Evolutionary conservation across 805 yeast genomes (phyloP), one percentile per base, ranked within the genome.

Genomic region (Saturnispora sanitii): DNA sequence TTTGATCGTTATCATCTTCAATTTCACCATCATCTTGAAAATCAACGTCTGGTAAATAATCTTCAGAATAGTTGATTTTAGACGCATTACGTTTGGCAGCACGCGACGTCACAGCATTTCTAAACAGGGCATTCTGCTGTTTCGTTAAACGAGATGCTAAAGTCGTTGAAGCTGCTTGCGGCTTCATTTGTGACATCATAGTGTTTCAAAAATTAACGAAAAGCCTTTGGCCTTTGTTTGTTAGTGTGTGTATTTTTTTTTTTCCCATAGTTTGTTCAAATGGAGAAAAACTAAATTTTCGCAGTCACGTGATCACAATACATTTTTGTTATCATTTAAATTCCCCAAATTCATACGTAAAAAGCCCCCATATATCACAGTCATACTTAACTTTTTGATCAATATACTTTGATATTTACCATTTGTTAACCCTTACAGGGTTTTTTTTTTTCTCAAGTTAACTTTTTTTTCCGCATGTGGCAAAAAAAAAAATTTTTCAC

Each of bases 161-260:
- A 23, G 88, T 81, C 1, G 94, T 79, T 17, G 85, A 68, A 42
- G 82, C 66, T 0, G 90, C 95, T 65, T 87, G 96, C 2, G 95
- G 90, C 16, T 66, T 58, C 23, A 61, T 40, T 3, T 64, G 64
- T 11, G 19, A 19, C 6, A 15, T 32, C 30, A 27, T 27, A 6
- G 8, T 23, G 26, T 23, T 6, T 7, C 11, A 11, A 23, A 11
- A 23, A 23, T n/a, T n/a, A n/a, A n/a, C n/a, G n/a, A n/a, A n/a
- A n/a, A n/a, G n/a, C n/a, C n/a, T n/a, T n/a, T n/a, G n/a, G n/a
- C n/a, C n/a, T n/a, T n/a, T n/a, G n/a, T n/a, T n/a, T n/a, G n/a
- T n/a, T n/a, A n/a, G n/a, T n/a, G n/a, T n/a, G 6, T 23, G 26
- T 11, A 23, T 11, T 23, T 6, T 23, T 23, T 23, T 23, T 23